Base-by-base conservation (phyloP, 768 basidiomycete species). In the Floccularia luteovirens region DNA sequence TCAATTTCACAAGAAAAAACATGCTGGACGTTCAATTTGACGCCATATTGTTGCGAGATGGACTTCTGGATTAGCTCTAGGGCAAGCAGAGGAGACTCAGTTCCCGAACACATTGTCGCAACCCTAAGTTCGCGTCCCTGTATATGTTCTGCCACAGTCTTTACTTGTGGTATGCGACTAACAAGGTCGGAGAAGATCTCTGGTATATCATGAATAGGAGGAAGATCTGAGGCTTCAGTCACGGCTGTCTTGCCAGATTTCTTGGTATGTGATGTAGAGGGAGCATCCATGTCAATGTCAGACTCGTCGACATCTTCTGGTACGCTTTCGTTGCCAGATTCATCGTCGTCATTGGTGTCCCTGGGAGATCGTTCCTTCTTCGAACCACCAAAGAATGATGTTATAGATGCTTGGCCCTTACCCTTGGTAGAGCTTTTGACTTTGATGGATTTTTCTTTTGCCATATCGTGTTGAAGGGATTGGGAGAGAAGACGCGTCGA, bases 1-100 rank as follows among this genome's bases (percentile, higher is more conserved):
- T 92, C 92, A 41, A 96, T 94, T 63, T 96, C 91, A 60, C 91
- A 96, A 1, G 91, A 94, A 63, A 96, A 94, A 31, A 93, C 89
- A 60, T 96, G 92, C 57, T 93, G 86, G 38, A 90, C 68, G 19
- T 82, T 74, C 41, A 96, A 62, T 2, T 71, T 63, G 38, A 83
- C 50, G 2, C 66, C 74, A 48, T 79, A 76, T 48, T 82, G 82
- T 22, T 81, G 77, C 22, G 75, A 60, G 48, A 94, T 74, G 3
- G 82, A 76, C 43, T 82, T 77, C 42, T 81, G 80, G 32, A 96
- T 89, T 44, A 93, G 63, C 22, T 87, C 82, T 33, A 97, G 69
- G 11, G 93, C 93, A 24, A 96, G 79, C 17, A 97, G 74, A 37
- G 93, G 93, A 1, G 90, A 90, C 55, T 97, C 93, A 4, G 93